Base-by-base conservation (phyloP, 495 filamentous ascomycete species). In the Daldinia caldariorum region DNA sequence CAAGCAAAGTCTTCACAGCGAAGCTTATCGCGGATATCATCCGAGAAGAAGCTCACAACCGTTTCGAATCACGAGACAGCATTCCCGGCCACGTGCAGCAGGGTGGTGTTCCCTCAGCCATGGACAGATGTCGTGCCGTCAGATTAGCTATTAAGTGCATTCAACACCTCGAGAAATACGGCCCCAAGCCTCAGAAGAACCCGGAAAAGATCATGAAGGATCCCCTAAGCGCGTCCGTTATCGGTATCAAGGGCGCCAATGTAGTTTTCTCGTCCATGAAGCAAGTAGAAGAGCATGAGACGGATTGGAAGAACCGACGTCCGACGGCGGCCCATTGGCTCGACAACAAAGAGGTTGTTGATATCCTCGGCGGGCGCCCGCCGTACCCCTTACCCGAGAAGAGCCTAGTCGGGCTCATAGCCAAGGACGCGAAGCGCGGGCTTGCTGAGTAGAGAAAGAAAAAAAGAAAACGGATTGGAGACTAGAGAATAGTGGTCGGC, bases 71-170 rank as follows among this genome's bases (percentile, higher is more conserved):
- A n/a, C 89, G 94, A 55, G 90, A 92, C 73, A 93, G 92, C 41
- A 92, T 98, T 39, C 96, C 96, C 0, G 96, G 96, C 20, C 95
- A 99, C 79, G 95, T 97, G 72, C 95, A 97, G 78, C 94, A 99
- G 80, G 95, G 95, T 73, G 94, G 94, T 41, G 93, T 91, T 22
- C 96, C 96, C 0, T 94, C 92, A 1, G 89, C 94, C 5, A 97
- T 98, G 94, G 96, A 99, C 79, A 90, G 96, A 61, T 93, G 94
- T 53, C 90, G 96, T 61, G 95, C 96, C 2, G 89, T 97, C 9
- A 87, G 96, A 53, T 88, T 99, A 73, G 92, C 94, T 14, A 94
- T 98, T 74, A 92, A 91, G 76, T 94, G 92, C 75, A 89, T 98
- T 70, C 88, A 97, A 79, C 92, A 96, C 72, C 80, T 99, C 6